These are phyloP conservation scores for Ophiocordyceps camponoti-floridani DNA, from an alignment of 2,329 filamentous ascomycete genomes.

Conservation along the genomic window DNA sequence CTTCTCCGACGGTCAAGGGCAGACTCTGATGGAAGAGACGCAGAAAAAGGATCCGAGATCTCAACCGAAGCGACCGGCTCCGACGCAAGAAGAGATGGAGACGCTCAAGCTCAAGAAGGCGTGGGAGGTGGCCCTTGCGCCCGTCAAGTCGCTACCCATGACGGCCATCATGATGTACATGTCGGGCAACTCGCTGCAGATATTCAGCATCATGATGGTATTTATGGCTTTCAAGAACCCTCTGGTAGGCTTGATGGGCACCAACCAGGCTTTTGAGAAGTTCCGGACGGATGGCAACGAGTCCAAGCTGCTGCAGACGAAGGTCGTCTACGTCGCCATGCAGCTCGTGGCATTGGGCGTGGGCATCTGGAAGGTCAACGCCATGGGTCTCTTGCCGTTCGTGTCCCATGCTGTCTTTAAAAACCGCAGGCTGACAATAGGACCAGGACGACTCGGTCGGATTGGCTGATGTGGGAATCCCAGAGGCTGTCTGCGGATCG, in stretches of 20 bases:
- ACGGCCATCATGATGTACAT: conserved; percentile 99
- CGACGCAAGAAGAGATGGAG: conserved; percentile 74
- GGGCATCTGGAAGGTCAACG: conserved; percentile 92
- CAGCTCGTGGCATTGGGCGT: conserved; percentile 69
- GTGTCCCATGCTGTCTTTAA: conserved; percentile 15
- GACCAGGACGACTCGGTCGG: conserved; percentile 72
- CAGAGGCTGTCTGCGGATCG: conserved; percentile 51
- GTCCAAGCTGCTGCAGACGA: conserved; percentile 59
- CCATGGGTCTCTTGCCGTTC: conserved; percentile 85
- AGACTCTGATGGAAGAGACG: conserved; percentile 17
- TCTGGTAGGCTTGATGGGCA: conserved; percentile 63
- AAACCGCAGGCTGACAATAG: not conserved
- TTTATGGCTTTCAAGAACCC: conserved; percentile 98
- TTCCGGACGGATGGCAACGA: conserved; percentile 73
- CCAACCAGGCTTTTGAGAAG: conserved; percentile 75
- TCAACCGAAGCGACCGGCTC: conserved; percentile 39
- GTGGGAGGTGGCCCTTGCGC: conserved; percentile 89
- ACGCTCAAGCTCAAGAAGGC: conserved; percentile 95
- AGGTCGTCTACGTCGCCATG: conserved; percentile 73
- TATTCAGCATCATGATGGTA: conserved; percentile 99
- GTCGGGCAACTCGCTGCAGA: conserved; percentile 95
- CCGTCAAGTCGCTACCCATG: conserved; percentile 91
- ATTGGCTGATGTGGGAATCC: conserved; percentile 93
- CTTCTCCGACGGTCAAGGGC: not conserved
- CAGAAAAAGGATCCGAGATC: conserved; percentile 30